Base-by-base conservation (phyloP, 345 rosid genomes). In the Theobroma cacao region DNA sequence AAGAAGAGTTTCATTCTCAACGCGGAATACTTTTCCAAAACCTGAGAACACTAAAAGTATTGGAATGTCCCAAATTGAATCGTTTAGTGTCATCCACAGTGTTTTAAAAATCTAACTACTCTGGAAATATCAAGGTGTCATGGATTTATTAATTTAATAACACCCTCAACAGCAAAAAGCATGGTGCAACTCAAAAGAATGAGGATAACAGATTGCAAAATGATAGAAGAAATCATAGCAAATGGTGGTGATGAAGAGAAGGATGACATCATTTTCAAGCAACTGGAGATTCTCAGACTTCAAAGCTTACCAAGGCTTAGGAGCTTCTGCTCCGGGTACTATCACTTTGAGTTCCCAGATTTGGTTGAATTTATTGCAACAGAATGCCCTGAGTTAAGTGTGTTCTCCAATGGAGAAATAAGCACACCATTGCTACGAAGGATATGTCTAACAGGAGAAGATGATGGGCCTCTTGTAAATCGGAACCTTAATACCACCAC, bases 91-190 rank as follows among this genome's bases (percentile, higher is more conserved):
- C 77, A 38, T 61, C 80, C 5, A 18, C 74, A 1, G 22, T 52
- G 38, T 22, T 74, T 85, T 11, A 7, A 15, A 26, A 75, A 79
- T 47, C 61, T 83, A 9, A 73, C 72, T 1, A 36, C 36, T 61
- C 13, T 84, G 17, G 30, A 69, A 5, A 74, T 78, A 30, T 47
- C 26, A 2, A 14, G 47, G 4, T 82, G 88, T 31, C 18, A 78
- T 8, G 64, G 24, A 60, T 63, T 83, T 65, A 22, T 14, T 13
- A 30, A 47, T 26, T 77, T 85, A 30, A 5, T 82, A 4, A 52
- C 72, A 9, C 17, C 69, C 15, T 58, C 80, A 26, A 79, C 76
- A 0, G 84, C 84, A 11, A 74, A 76, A 76, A 75, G 63, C 41
- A 52, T 78, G 12, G 52, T 53, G 60, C 67, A 72, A 14, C 84